Evolutionary conservation across 148 eudicot species (phyloP).

Genomic region (Silene uniflora): DNA sequence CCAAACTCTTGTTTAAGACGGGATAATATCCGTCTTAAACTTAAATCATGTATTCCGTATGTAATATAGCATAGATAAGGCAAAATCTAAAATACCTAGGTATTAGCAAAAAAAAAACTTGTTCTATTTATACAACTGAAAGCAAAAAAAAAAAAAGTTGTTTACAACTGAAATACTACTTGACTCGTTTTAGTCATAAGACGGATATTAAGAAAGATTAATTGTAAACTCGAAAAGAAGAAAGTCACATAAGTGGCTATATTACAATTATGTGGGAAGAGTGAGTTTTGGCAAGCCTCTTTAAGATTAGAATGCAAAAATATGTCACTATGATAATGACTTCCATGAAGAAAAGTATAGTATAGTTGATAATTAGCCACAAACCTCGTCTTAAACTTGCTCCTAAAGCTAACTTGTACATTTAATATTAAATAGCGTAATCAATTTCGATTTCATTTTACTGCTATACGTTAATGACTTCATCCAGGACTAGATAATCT

Average conservation of each 20-base stretch:
- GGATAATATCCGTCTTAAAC: too few relatives aligned
- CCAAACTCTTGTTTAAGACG: too few relatives aligned
- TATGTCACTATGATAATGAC: conserved; percentile 21
- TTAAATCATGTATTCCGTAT: too few relatives aligned
- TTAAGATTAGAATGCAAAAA: neutral
- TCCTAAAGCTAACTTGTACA: conserved; percentile 22
- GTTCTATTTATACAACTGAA: too few relatives aligned
- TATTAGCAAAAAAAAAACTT: too few relatives aligned
- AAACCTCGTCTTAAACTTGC: conserved; percentile 19
- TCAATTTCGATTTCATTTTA: conserved; percentile 26
- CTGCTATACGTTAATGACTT: conserved; percentile 24
- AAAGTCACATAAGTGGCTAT: neutral
- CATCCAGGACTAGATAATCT: conserved; percentile 21
- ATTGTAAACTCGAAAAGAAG: neutral
- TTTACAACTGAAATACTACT: too few relatives aligned
- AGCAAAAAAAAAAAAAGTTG: too few relatives aligned
- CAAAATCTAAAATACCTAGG: too few relatives aligned
- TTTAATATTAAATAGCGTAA: conserved; percentile 17
- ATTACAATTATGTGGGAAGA: neutral
- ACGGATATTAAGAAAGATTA: neutral
- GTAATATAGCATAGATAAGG: too few relatives aligned
- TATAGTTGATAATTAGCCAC: conserved; percentile 12
- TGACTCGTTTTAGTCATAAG: too few relatives aligned
- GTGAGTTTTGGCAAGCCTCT: neutral
- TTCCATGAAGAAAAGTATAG: conserved; percentile 7